Evolutionary conservation across 805 yeast genomes (phyloP), one percentile per base, ranked within the genome.

Genomic region (Komagataella phaffii): DNA sequence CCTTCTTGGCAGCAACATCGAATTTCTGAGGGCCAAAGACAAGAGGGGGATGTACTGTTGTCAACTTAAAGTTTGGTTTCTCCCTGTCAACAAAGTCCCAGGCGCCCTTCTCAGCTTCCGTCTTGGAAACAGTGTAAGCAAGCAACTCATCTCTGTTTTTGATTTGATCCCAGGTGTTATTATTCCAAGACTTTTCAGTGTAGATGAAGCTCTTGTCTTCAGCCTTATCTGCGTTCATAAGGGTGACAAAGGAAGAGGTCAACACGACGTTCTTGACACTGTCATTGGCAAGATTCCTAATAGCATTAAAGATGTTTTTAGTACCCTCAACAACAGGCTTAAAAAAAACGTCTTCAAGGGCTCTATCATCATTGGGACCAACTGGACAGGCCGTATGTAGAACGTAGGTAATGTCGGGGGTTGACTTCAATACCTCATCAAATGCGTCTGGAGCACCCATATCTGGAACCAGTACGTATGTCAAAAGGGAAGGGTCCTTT

Each of bases 261-360:
- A 77, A 56, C n/a, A 80, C 80, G 43, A 80, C 74, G 48, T 72
- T 66, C 50, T 70, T 68, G 36, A 76, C 72, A 30, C 44, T 18
- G 51, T 70, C 66, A 7, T 75, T 71, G 12, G 75, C 77, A 55
- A 64, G 69, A 24, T 60, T 57, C 55, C 68, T 63, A 50, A 75
- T 67, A 1, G 79, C 71, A 12, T 64, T 60, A 58, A 81, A 64
- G 52, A 79, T 67, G 55, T 74, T 72, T 46, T 62, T 63, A 6
- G 84, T 77, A 49, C 85, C 86, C 47, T 70, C 60, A 14, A 77
- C 70, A 1, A 86, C 85, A 10, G 87, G 86, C 46, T 36, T 24
- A 3, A 49, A 18, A 14, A 6, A 21, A 18, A 17, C 24, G 17
- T 66, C 61, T 23, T 79, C 61, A 59, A 76, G 69, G 47, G 73